phyloP scores from a whole-genome alignment of 768 basidiomycete genomes.

The Phlebiopsis gigantea region DNA sequence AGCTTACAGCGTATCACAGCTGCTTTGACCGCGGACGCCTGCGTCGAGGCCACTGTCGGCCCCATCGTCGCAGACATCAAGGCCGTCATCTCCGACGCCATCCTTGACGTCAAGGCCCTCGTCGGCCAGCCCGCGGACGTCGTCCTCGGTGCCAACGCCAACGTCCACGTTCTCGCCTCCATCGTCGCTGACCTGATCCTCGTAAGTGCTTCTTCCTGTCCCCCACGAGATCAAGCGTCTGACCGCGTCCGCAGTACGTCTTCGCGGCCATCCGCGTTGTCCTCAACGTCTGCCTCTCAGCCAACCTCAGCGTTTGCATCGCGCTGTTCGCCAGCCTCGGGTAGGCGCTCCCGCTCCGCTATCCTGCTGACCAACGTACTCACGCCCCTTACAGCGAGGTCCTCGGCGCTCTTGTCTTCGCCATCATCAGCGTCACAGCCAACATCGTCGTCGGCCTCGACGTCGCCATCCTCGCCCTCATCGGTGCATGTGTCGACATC shows the following conservation, averaged over 20 bases:
- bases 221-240: neutral
- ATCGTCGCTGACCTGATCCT: conserved; percentile 21
- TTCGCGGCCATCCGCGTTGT: conserved; percentile 23
- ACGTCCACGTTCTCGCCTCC: conserved; percentile 21
- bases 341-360: conserved; percentile 10
- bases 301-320: conserved; percentile 15
- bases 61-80: conserved; percentile 22
- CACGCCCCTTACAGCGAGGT: conserved; percentile 11
- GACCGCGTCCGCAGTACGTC: conserved; percentile 18
- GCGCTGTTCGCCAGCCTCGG: conserved; percentile 21
- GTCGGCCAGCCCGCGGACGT: conserved; percentile 17
- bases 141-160: conserved; percentile 22
- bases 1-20: neutral
- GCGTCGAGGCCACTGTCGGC: conserved; percentile 18
- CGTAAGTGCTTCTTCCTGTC: conserved; percentile 12
- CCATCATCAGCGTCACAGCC: conserved; percentile 18
- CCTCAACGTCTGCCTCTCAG: conserved; percentile 16
- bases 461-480: conserved; percentile 17
- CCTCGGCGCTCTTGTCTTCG: conserved; percentile 19
- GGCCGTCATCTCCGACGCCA: conserved; percentile 18
- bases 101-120: conserved; percentile 24
- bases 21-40: conserved; percentile 15
- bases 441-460: conserved; percentile 22
- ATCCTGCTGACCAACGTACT: neutral
- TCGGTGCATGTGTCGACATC: conserved; percentile 17